A percentile compares a stretch with the other conserved stretches of the same genome.
Evolutionary conservation across 306 rosid species (phyloP).

Genomic region (Alnus rubra): DNA sequence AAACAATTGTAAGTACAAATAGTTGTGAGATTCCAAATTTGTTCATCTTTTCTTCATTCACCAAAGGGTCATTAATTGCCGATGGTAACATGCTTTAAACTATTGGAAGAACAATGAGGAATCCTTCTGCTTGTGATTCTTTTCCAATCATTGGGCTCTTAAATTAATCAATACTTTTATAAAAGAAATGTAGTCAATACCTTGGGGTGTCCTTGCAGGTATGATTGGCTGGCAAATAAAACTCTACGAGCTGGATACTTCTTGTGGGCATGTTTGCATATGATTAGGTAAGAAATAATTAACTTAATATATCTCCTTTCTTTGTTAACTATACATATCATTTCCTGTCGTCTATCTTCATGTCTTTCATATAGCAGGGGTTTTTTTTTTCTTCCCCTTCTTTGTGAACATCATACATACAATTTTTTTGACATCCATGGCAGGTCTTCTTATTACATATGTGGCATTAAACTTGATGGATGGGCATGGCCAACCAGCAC

Average conservation of each 20-base stretch:
- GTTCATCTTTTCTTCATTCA: neutral
- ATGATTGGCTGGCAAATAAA: constrained; percentile 89
- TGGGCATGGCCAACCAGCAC: constrained; percentile 98
- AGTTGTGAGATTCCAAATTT: neutral
- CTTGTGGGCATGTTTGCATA: constrained; percentile 92
- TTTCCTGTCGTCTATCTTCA: neutral
- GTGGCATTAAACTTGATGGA: constrained; percentile 97
- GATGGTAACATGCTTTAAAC: constrained; percentile 1
- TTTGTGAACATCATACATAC: neutral
- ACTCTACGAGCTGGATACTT: constrained; percentile 76
- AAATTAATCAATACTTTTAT: constrained; percentile 1
- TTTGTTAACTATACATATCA: neutral
- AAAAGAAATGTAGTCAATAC: neutral
- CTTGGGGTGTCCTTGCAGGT: constrained; percentile 45
- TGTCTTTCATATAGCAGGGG: neutral
- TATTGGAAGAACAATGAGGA: constrained; percentile 1
- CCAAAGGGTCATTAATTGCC: neutral
- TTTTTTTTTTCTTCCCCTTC: neutral
- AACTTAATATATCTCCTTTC: constrained; percentile 15
- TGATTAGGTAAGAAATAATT: constrained; percentile 68
- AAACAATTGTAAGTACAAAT: constrained; percentile 6
- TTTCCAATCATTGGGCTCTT: neutral
- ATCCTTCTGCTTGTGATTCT: constrained; percentile 3
- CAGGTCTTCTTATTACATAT: constrained; percentile 89
- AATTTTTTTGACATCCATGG: constrained; percentile 19